Evolutionary conservation across 306 rosid species (phyloP).

Genomic region (Styphnolobium japonicum): DNA sequence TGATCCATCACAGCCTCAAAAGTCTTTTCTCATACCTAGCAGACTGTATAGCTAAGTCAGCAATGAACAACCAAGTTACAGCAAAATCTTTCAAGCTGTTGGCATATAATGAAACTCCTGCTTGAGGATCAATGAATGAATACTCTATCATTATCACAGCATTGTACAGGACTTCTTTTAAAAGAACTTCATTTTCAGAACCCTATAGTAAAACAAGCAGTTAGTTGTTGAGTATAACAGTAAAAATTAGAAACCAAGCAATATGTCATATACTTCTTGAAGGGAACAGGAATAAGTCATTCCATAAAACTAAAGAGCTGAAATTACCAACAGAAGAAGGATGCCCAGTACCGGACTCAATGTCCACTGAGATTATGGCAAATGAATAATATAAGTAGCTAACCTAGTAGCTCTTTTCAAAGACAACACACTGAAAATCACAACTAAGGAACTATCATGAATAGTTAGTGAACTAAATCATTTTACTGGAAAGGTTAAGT

Average conservation of each 20-base stretch:
- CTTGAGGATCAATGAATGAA: conserved; percentile 47
- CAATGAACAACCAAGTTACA: conserved; percentile 62
- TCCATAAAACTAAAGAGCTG: conserved; percentile 10
- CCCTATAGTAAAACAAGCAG: conserved; percentile 43
- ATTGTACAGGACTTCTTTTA: conserved; percentile 53
- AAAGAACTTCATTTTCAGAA: conserved; percentile 46
- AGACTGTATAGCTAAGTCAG: conserved; percentile 59
- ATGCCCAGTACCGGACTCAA: conserved; percentile 9
- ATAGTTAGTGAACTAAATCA: conserved; percentile 10
- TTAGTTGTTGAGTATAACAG: conserved; percentile 10
- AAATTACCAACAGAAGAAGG: conserved; percentile 21
- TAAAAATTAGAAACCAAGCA: not conserved
- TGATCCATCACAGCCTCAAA: conserved; percentile 20
- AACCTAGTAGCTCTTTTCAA: conserved; percentile 24
- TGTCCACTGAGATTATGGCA: conserved; percentile 11
- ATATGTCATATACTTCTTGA: not conserved
- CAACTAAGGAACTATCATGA: conserved; percentile 16
- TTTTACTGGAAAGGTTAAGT: conserved; percentile 13
- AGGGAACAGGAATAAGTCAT: conserved; percentile 6
- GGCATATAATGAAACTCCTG: conserved; percentile 37
- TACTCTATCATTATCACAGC: conserved; percentile 52
- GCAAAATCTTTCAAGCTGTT: conserved; percentile 53
- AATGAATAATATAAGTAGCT: conserved; percentile 18
- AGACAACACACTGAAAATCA: conserved; percentile 6
- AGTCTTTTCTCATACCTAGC: conserved; percentile 52